Evolutionary conservation across 2,329 filamentous ascomycete genomes (phyloP).

Genomic region (Cadophora malorum): DNA sequence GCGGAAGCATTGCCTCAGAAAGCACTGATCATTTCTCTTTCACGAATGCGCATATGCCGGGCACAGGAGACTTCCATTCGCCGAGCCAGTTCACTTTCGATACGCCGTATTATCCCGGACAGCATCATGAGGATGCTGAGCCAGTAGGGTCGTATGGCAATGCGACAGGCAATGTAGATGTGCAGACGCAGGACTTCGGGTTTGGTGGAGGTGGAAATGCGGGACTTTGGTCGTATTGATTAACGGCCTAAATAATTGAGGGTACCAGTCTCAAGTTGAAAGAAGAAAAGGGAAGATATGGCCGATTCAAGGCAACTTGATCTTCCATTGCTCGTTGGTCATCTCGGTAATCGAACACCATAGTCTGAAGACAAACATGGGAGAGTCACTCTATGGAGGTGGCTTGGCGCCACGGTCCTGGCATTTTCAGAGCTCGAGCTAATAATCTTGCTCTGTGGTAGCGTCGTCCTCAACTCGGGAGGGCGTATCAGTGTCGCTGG

Average conservation of each 20-base stretch:
- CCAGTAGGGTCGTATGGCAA: conserved; percentile 25
- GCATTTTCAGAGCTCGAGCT: too few relatives aligned
- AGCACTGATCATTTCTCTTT: conserved; percentile 25
- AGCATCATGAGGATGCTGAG: conserved; percentile 19
- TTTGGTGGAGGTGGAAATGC: conserved; percentile 27
- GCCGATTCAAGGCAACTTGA: too few relatives aligned
- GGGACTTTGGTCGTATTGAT: conserved; percentile 31
- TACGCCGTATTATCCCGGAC: conserved; percentile 29
- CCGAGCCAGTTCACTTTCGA: conserved; percentile 33
- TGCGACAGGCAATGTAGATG: conserved; percentile 19
- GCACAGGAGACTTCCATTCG: conserved; percentile 29
- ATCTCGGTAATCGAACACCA: too few relatives aligned
- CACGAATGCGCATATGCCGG: conserved; percentile 21
- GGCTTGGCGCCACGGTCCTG: too few relatives aligned
- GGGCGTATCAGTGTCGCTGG: too few relatives aligned
- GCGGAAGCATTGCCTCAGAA: conserved; percentile 22
- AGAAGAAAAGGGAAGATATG: neutral
- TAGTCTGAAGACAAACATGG: too few relatives aligned
- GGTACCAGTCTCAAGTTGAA: neutral
- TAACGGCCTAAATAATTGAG: neutral
- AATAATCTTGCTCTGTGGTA: too few relatives aligned
- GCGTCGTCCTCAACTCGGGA: too few relatives aligned
- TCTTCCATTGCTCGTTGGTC: too few relatives aligned
- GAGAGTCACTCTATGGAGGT: too few relatives aligned
- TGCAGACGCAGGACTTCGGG: conserved; percentile 32